phyloP scores from a whole-genome alignment of 257 asterid genomes.

The Prunella vulgaris region DNA sequence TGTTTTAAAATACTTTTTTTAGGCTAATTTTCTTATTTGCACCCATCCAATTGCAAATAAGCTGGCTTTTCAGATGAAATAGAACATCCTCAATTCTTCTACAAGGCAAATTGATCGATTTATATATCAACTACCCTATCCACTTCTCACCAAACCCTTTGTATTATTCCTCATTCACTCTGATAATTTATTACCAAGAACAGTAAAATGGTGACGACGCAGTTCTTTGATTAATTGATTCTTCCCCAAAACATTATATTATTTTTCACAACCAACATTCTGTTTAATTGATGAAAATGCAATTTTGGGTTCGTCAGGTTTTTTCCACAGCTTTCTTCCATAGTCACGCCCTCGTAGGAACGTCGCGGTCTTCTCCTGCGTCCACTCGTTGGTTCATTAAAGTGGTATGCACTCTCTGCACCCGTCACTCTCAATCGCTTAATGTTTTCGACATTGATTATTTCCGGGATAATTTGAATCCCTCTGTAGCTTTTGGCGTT shows the following conservation, averaged over 20 bases:
- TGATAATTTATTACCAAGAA: not conserved
- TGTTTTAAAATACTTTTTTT: too few relatives aligned
- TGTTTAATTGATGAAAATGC: slow-evolving; percentile 43
- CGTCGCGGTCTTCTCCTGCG: slow-evolving; percentile 29
- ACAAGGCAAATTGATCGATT: too few relatives aligned
- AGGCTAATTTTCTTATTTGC: too few relatives aligned
- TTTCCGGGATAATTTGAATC: slow-evolving; percentile 54
- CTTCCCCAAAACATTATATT: not conserved
- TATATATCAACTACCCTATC: too few relatives aligned
- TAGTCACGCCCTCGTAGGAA: slow-evolving; percentile 33
- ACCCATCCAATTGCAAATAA: too few relatives aligned
- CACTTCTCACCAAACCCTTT: too few relatives aligned
- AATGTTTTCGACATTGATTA: slow-evolving; percentile 41
- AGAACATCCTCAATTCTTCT: too few relatives aligned
- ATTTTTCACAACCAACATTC: not conserved
- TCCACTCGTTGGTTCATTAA: slow-evolving; percentile 70
- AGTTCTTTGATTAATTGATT: not conserved
- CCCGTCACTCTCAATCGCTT: slow-evolving; percentile 42
- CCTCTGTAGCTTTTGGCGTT: slow-evolving; percentile 58
- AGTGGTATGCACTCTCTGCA: slow-evolving; percentile 66
- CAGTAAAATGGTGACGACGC: slow-evolving; percentile 28
- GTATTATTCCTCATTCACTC: not conserved
- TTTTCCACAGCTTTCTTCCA: slow-evolving; percentile 42
- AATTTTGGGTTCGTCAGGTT: slow-evolving; percentile 53
- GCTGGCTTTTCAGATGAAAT: too few relatives aligned